Conservation (phyloP, 1,139 yeast genomes). For the Taphrina sp. region DNA sequence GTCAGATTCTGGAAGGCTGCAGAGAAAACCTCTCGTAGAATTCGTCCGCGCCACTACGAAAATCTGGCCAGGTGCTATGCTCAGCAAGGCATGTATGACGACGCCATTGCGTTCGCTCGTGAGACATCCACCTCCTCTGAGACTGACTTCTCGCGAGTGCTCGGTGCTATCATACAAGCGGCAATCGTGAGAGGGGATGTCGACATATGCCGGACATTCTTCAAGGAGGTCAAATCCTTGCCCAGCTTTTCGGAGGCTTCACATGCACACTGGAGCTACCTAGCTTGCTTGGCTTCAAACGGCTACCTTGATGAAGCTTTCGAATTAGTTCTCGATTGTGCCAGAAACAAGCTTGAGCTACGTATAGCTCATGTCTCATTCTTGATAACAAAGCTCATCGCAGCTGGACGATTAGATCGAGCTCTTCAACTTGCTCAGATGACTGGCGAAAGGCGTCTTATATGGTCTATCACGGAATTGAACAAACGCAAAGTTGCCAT, state of each 20-base stretch:
- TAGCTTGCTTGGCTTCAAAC: conserved; percentile 1
- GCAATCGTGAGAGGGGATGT: conserved; percentile 4
- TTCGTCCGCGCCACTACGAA: neutral
- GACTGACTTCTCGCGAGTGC: neutral
- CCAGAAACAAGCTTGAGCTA: conserved; percentile 3
- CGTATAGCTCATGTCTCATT: conserved; percentile 6
- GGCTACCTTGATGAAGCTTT: conserved; percentile 12
- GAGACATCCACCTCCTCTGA: neutral
- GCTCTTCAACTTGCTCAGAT: neutral
- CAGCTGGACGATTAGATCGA: conserved; percentile 13
- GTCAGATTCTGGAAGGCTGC: conserved; percentile 40
- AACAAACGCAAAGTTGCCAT: neutral
- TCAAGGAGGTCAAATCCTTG: conserved; percentile 3
- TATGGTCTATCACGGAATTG: neutral
- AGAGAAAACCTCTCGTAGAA: neutral
- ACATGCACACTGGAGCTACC: conserved; percentile 5
- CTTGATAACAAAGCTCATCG: conserved; percentile 1
- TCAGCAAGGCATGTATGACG: neutral
- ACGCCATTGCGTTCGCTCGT: neutral
- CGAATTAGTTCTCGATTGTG: neutral
- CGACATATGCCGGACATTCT: neutral
- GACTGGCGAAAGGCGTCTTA: conserved; percentile 3
- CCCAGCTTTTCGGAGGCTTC: neutral
- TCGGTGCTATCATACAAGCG: neutral
- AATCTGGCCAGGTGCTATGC: neutral